Evolutionary conservation across 495 filamentous ascomycete genomes (phyloP), one percentile per base, ranked within the genome.

Genomic region (Zalerion maritima): DNA sequence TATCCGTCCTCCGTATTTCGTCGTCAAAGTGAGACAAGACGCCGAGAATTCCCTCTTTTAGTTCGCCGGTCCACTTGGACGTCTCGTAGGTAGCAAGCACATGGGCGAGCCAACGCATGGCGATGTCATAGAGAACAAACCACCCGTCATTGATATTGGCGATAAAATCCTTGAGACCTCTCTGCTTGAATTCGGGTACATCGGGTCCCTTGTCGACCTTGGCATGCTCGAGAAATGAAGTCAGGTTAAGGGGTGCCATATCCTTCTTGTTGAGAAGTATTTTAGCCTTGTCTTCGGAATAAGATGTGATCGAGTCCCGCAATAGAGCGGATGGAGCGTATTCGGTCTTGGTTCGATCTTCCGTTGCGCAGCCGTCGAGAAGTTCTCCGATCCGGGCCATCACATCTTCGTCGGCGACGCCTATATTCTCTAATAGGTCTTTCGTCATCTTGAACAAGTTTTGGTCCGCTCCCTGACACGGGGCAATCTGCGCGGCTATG

Each of bases 221-320:
- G 1, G 81, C 74, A 42, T 86, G 74, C 29, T 85, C 81, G 4
- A 87, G 62, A 36, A 92, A 89, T 3, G 80, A 73, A 9, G 77
- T 68, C 6, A 87, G 54, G 13, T 57, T 57, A 3, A 64, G 44
- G 18, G 56, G 33, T 2, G 60, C 45, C 1, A 43, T 32, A 13
- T 61, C 56, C 26, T 52, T 55, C 29, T 60, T 58, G 31, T 38
- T 55, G 9, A 66, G 28, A 6, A 66, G 31, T 1, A 63, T 44
- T 18, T 49, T 47, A 1, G 55, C 59, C 2, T 36, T 46, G 10
- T 62, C 53, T 6, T 60, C 55, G 22, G 56, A 49, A 24, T 62
- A 66, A 12, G 47, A 43, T 0, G 46, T 30, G 5, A 66, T 43
- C 6, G 52, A 47, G 15, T 60, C 46, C 4, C 53, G 56, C 18